Evolutionary conservation across 306 rosid species (phyloP), one percentile per base, ranked within the genome.

Genomic region (Betula pendula): DNA sequence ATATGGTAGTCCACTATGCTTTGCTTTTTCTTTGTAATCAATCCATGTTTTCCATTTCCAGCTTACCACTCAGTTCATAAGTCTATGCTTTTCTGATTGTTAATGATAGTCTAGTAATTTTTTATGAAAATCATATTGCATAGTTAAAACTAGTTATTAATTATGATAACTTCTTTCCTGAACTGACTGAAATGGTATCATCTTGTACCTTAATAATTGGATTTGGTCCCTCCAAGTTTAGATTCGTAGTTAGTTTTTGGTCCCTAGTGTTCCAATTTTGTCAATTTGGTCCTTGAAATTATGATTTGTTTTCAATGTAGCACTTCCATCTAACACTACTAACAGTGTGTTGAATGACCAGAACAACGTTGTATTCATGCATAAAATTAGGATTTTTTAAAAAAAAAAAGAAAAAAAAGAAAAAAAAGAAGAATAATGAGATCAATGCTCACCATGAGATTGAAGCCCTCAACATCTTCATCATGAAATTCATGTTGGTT

Each of bases 391-490:
- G 15, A 45, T 45, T 45, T 45, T 42, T 42, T 9, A 4, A 4
- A 51, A 14, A 3, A 20, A 52, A 2, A 65, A 49, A 71, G 83
- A 40, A 75, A 2, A 29, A 29, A 2, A 29, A 29, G 31, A 1
- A 29, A 2, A 29, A 70, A 67, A n/a, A 68, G 51, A 31, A 31
- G 38, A 20, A 6, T 5, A 17, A 56, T 8, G 72, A 17, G 20
- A 38, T 44, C 27, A 17, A 44, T n/a, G 16, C 14, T 35, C 72
- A 77, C 68, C 75, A 90, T 90, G 92, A 87, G 56, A n/a, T 76
- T 86, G 77, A 85, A 87, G 71, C 83, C 88, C 59, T 82, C 78
- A 89, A 75, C 84, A 78, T 85, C 69, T 38, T 86, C 77, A 63
- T 89, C 58, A 67, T 89, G 81, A 74, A 81, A 10, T 82, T 81